phyloP scores from a whole-genome alignment of 192 early-diverging fungal genomes.

The Podila epicladia region DNA sequence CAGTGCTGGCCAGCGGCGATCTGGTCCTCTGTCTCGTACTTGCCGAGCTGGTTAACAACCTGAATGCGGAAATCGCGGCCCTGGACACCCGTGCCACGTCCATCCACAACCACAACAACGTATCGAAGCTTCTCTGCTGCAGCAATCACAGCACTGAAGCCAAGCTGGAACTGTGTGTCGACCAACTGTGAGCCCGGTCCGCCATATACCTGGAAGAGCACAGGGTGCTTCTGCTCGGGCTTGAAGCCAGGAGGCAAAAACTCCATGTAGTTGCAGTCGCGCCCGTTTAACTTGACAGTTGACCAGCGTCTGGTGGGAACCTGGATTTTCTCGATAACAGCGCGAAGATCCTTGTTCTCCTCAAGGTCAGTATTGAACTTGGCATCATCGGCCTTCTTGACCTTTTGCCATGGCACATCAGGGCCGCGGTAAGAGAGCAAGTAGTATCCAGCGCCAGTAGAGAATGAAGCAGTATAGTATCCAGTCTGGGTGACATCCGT shows the following conservation, averaged over 20 bases:
- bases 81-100: conserved; percentile 88
- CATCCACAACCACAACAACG: conserved; percentile 84
- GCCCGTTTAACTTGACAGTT: conserved; percentile 49
- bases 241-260: conserved; percentile 86
- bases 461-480: conserved; percentile 79
- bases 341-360: conserved; percentile 62
- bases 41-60: conserved; percentile 83
- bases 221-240: conserved; percentile 78
- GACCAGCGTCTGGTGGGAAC: conserved; percentile 66
- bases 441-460: conserved; percentile 77
- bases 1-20: conserved; percentile 82
- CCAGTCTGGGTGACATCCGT: conserved; percentile 59
- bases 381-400: conserved; percentile 63
- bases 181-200: conserved; percentile 92
- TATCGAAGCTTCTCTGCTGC: conserved; percentile 63
- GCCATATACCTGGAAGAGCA: conserved; percentile 88
- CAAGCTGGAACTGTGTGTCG: conserved; percentile 69
- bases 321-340: conserved; percentile 61
- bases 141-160: conserved; percentile 76
- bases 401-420: conserved; percentile 79
- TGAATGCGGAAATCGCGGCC: conserved; percentile 83
- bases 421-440: conserved; percentile 86
- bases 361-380: conserved; percentile 65
- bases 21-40: conserved; percentile 87
- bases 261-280: conserved; percentile 81